Conservation (phyloP, 345 rosid genomes). For the Moricandia moricandioides region DNA sequence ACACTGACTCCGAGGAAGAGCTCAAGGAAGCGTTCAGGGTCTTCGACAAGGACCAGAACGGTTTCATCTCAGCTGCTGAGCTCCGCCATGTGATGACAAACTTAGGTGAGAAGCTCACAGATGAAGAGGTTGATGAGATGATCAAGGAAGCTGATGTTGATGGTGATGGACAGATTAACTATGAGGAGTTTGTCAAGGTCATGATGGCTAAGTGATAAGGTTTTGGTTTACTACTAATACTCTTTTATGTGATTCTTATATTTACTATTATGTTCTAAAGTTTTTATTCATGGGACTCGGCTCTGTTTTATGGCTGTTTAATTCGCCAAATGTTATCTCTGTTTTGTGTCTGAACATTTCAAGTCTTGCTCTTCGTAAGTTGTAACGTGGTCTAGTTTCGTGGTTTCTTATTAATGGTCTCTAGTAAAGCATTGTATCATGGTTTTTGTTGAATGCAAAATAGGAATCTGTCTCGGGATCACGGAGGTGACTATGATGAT, state of each 20-base stretch:
- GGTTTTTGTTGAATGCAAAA: slow-evolving; percentile 18
- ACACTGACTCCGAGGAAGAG: neutral
- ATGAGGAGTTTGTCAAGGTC: neutral
- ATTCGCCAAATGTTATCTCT: neutral
- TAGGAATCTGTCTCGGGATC: neutral
- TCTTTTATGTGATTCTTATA: slow-evolving; percentile 4
- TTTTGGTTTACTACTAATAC: slow-evolving; percentile 10
- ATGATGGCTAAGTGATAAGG: neutral
- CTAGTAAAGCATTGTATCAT: slow-evolving; percentile 19
- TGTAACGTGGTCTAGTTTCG: slow-evolving; percentile 26
- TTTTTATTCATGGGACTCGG: slow-evolving; percentile 18
- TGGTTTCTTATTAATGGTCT: slow-evolving; percentile 11
- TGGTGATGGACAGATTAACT: neutral
- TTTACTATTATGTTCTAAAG: slow-evolving; percentile 2
- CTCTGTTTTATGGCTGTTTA: slow-evolving; percentile 13
- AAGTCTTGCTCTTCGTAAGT: slow-evolving; percentile 10
- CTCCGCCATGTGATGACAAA: neutral
- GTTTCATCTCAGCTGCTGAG: neutral
- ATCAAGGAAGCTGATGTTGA: neutral
- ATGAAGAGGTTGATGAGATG: neutral
- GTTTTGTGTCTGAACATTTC: slow-evolving; percentile 14
- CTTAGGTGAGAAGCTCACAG: neutral
- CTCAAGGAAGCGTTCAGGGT: neutral
- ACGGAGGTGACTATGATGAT: neutral
- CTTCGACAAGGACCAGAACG: neutral